phyloP scores from a whole-genome alignment of 768 basidiomycete species.

The Boletus reticulatus region DNA sequence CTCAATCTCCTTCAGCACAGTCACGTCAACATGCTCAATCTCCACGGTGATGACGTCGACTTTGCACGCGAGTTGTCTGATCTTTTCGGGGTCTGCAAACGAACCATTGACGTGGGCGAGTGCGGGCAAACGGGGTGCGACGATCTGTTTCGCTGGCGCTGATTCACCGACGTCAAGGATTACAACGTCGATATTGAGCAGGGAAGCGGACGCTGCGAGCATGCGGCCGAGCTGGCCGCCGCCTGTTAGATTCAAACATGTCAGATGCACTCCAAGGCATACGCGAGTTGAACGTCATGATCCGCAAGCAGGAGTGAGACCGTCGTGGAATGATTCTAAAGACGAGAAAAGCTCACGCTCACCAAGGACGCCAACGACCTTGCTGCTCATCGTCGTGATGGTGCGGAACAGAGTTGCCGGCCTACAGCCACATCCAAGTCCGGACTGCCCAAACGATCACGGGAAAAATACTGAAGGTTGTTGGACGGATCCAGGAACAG shows the following conservation, averaged over 20 bases:
- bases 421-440: too few species aligned
- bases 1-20: conserved; percentile 54
- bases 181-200: conserved; percentile 78
- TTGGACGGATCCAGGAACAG: too few species aligned
- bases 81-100: conserved; percentile 77
- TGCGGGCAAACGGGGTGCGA: conserved; percentile 49
- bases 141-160: conserved; percentile 87
- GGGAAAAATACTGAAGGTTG: too few species aligned
- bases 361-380: conserved; percentile 30
- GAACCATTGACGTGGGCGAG: conserved; percentile 81
- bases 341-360: conserved; percentile 20
- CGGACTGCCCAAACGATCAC: too few species aligned
- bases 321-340: background rate
- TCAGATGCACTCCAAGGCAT: background rate
- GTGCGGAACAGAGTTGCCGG: too few species aligned
- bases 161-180: conserved; percentile 82
- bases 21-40: conserved; percentile 92
- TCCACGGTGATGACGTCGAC: conserved; percentile 92
- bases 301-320: conserved; percentile 14
- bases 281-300: background rate
- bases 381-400: conserved; percentile 21
- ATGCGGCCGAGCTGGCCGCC: conserved; percentile 98
- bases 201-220: conserved; percentile 87
- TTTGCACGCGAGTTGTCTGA: conserved; percentile 71
- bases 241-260: conserved; percentile 44